Percentiles rank a stretch among this genome's conserved stretches.
These are phyloP conservation scores for Aspergillus sp. DNA, from an alignment of 2,329 filamentous ascomycete genomes.

Conservation along the genomic window DNA sequence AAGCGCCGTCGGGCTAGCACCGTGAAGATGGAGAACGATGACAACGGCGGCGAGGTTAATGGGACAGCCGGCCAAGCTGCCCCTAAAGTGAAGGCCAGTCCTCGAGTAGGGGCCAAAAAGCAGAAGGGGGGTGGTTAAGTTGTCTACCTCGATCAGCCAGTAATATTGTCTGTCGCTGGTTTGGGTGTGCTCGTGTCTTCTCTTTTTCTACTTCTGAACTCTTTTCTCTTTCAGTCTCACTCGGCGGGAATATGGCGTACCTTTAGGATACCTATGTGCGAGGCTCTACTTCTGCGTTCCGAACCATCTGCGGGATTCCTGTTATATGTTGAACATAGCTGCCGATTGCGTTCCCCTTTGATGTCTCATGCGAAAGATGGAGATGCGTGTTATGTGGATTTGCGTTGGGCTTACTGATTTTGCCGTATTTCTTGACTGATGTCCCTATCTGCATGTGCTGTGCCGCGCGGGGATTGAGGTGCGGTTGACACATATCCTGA, in stretches of 20 bases:
- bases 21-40: constrained; percentile 61
- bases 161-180: constrained; percentile 8
- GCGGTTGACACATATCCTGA: constrained; percentile 4
- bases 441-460: constrained; percentile 7
- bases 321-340: constrained; percentile 26
- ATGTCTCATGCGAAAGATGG: constrained; percentile 7
- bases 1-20: constrained; percentile 62
- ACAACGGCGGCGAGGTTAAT: constrained; percentile 53
- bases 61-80: constrained; percentile 38
- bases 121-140: constrained; percentile 46
- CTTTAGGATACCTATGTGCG: constrained; percentile 29
- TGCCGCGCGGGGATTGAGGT: not conserved
- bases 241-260: constrained; percentile 33
- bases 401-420: constrained; percentile 5
- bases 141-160: not conserved
- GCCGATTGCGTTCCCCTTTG: constrained; percentile 17
- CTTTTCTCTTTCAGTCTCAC: constrained; percentile 23
- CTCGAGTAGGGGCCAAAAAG: constrained; percentile 48
- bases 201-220: constrained; percentile 6
- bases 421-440: constrained; percentile 12
- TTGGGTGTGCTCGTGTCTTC: not conserved
- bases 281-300: constrained; percentile 20
- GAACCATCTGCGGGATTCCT: constrained; percentile 15
- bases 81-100: constrained; percentile 50
- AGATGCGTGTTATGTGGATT: not conserved